Evolutionary conservation across 129 eudicot genomes (phyloP), one percentile per base, ranked within the genome.

Genomic region (Dittrichia graveolens): DNA sequence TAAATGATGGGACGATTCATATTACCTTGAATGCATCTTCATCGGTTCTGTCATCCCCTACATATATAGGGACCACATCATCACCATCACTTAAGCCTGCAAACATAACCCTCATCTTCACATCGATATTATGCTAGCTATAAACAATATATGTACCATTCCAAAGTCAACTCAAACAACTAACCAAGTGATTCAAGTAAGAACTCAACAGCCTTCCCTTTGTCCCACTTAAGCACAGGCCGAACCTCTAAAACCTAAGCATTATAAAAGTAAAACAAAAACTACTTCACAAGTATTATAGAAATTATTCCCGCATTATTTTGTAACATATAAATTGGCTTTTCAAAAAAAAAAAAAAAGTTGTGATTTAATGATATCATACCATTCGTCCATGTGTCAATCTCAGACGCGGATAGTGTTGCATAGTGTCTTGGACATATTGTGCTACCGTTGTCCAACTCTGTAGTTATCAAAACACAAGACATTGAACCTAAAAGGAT

Each of bases 1-100:
- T 24, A 24, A 24, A 24, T 24, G n/a, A 40, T 50, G n/a, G n/a
- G n/a, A n/a, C n/a, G n/a, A n/a, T n/a, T n/a, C n/a, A n/a, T n/a
- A n/a, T 69, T 85, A 92, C 98, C 97, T 90, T 90, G 58, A 94
- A 90, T 54, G 98, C 98, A 75, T 94, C 98, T 85, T 93, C 98
- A 69, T 93, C 98, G 19, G 98, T 90, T 58, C 91, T 88, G 63
- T 93, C 98, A 77, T 94, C 98, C 52, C 98, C 98, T 62, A 90
- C 74, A 61, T 94, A 90, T 67, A 94, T 90, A 31, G 98, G 98
- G 45, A 94, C 86, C 78, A 90, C 95, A 81, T 87, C 90, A 5
- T 87, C 89, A n/a, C 83, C 76, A 75, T 90, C 83, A 61, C 78
- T 86, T 44, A 90, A 83, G 7, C 97, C 96, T 89, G 69, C 80